These are phyloP conservation scores for Acanthochlamys bracteata DNA, from an alignment of 106 monocot species.

Conservation along the genomic window DNA sequence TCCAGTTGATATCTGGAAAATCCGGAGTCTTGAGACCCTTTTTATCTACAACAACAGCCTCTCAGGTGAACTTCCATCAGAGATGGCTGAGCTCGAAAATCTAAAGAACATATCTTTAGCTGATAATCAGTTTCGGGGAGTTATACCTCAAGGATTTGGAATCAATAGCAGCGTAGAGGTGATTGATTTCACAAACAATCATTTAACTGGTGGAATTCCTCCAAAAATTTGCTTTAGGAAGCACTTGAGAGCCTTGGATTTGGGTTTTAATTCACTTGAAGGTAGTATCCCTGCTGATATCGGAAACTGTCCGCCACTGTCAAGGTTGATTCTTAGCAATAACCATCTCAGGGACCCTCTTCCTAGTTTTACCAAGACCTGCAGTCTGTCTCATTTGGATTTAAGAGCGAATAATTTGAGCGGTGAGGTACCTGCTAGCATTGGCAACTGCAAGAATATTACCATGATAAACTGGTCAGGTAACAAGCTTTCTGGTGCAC, in stretches of 20 bases:
- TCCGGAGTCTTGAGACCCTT: conserved; percentile 35
- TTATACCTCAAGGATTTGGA: conserved; percentile 61
- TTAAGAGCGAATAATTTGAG: conserved; percentile 42
- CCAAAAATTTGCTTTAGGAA: conserved; percentile 41
- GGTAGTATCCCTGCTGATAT: conserved; percentile 53
- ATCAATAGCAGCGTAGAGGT: conserved; percentile 32
- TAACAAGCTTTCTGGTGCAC: conserved; percentile 47
- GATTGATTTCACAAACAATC: conserved; percentile 58
- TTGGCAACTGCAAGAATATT: conserved; percentile 58
- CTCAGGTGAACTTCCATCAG: conserved; percentile 48
- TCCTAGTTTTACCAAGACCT: conserved; percentile 32
- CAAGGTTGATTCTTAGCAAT: conserved; percentile 47
- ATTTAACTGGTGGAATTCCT: conserved; percentile 60
- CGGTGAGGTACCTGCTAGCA: conserved; percentile 40
- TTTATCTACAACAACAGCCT: conserved; percentile 55
- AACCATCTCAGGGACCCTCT: conserved; percentile 47
- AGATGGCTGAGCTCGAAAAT: conserved; percentile 36
- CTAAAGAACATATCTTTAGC: conserved; percentile 56
- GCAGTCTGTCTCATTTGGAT: conserved; percentile 41
- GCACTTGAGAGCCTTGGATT: conserved; percentile 29
- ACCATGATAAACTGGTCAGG: conserved; percentile 45
- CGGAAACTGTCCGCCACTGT: conserved; percentile 44
- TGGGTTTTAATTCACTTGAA: conserved; percentile 48
- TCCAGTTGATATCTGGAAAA: conserved; percentile 56
- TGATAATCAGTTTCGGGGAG: conserved; percentile 54